These are phyloP conservation scores for Serendipita sp. DNA, from an alignment of 768 basidiomycete genomes.

Conservation along the genomic window DNA sequence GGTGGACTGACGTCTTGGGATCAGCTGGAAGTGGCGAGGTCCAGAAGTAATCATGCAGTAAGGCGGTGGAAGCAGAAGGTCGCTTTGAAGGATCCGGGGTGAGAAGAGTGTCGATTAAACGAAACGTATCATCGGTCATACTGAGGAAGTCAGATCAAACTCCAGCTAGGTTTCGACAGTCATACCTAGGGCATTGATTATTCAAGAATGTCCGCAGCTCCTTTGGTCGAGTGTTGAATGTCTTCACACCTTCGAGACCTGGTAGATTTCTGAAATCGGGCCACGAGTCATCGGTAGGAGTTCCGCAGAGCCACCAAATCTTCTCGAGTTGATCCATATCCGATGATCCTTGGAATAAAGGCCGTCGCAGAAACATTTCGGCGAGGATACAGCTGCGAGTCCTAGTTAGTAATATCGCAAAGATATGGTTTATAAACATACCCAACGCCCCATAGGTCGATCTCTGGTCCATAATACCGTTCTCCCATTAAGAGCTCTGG, in stretches of 20 bases:
- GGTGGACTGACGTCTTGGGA: slow-evolving; percentile 18
- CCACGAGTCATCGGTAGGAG: slow-evolving; percentile 48
- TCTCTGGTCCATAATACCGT: slow-evolving; percentile 81
- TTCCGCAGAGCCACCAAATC: slow-evolving; percentile 82
- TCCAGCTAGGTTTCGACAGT: slow-evolving; percentile 5
- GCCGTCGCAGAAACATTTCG: slow-evolving; percentile 81
- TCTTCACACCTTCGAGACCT: slow-evolving; percentile 63
- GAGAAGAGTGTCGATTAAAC: slow-evolving; percentile 69
- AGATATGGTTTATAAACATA: slow-evolving; percentile 23
- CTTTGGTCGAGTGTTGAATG: slow-evolving; percentile 28
- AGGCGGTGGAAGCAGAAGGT: slow-evolving; percentile 68
- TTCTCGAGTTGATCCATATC: slow-evolving; percentile 85
- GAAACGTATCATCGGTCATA: slow-evolving; percentile 55
- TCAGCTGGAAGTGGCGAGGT: slow-evolving; percentile 56
- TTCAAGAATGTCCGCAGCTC: slow-evolving; percentile 28
- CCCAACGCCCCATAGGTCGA: slow-evolving; percentile 98
- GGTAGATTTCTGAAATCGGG: slow-evolving; percentile 59
- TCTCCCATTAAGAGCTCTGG: slow-evolving; percentile 88
- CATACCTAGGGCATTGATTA: not conserved
- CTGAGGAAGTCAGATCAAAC: slow-evolving; percentile 22
- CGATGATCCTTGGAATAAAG: slow-evolving; percentile 73
- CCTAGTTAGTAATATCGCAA: not conserved
- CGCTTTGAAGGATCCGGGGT: slow-evolving; percentile 71
- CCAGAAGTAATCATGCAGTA: slow-evolving; percentile 94
- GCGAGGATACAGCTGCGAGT: slow-evolving; percentile 71